These are phyloP conservation scores for Mucor mucedo DNA, from an alignment of 371 early-diverging fungal species.

Conservation along the genomic window DNA sequence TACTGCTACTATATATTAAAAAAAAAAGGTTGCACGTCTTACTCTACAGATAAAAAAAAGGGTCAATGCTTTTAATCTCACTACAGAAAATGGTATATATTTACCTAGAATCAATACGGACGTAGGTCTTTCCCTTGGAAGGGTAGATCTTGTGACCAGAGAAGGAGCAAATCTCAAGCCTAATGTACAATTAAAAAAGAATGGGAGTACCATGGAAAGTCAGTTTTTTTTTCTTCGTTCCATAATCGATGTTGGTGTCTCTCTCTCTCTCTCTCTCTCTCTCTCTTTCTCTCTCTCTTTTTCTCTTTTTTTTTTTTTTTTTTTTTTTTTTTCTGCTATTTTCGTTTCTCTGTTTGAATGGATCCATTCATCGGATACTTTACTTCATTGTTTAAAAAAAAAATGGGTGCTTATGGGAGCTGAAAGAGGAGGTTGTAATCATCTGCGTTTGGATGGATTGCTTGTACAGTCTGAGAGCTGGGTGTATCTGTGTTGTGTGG, in stretches of 20 bases:
- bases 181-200: slow-evolving; percentile 30
- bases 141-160: slow-evolving; percentile 99
- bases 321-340: too few relatives aligned
- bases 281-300: too few relatives aligned
- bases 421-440: slow-evolving; percentile 36
- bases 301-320: too few relatives aligned
- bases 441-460: slow-evolving; percentile 9
- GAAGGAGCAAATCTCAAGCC: slow-evolving; percentile 93
- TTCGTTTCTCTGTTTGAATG: too few relatives aligned
- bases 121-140: slow-evolving; percentile 92
- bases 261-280: too few relatives aligned
- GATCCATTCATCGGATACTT: slow-evolving; percentile 14
- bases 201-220: background rate
- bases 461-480: slow-evolving; percentile 17
- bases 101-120: slow-evolving; percentile 87
- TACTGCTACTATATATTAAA: background rate
- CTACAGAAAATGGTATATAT: background rate
- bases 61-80: background rate
- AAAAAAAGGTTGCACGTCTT: background rate
- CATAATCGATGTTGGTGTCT: too few relatives aligned
- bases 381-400: slow-evolving; percentile 36
- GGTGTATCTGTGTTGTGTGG: too few relatives aligned
- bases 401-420: slow-evolving; percentile 43
- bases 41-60: background rate
- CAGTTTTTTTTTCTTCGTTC: too few relatives aligned